Evolutionary conservation across 805 yeast species (phyloP).

Genomic region (Yarrowia sp.): DNA sequence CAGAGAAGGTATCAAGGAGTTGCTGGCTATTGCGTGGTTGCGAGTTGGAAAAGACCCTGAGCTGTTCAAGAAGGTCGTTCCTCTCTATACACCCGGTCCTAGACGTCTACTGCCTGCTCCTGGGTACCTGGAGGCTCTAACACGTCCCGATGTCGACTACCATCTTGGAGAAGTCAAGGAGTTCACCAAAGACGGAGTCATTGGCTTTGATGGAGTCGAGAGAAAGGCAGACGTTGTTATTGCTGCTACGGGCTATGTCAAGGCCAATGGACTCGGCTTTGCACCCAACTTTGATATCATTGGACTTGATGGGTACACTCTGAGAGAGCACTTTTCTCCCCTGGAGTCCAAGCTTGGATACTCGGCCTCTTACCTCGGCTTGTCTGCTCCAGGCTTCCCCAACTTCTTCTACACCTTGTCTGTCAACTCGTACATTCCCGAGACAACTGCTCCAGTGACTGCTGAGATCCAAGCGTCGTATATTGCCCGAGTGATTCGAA

Average conservation of each 20-base stretch:
- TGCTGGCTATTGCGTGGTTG: conserved; percentile 32
- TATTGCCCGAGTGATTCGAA: conserved; percentile 33
- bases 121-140: conserved; percentile 41
- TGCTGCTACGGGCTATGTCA: conserved; percentile 36
- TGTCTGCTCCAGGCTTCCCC: conserved; percentile 39
- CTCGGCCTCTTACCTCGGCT: conserved; percentile 33
- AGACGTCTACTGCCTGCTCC: conserved; percentile 42
- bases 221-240: conserved; percentile 35
- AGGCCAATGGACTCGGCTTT: conserved; percentile 18
- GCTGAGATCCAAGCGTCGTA: conserved; percentile 38
- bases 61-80: conserved; percentile 41
- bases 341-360: conserved; percentile 26
- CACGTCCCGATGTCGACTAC: conserved; percentile 41
- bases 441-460: conserved; percentile 33
- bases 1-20: conserved; percentile 40
- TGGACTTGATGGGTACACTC: conserved; percentile 19
- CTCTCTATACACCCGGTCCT: conserved; percentile 41
- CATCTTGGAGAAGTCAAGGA: conserved; percentile 39
- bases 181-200: conserved; percentile 42
- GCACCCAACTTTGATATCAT: conserved; percentile 30
- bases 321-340: conserved; percentile 33
- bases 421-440: conserved; percentile 35
- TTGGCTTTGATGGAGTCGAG: conserved; percentile 40
- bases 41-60: conserved; percentile 40
- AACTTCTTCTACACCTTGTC: conserved; percentile 39